Evolutionary conservation across 345 rosid species (phyloP), one percentile per base, ranked within the genome.

Genomic region (Gossypium arboreum): DNA sequence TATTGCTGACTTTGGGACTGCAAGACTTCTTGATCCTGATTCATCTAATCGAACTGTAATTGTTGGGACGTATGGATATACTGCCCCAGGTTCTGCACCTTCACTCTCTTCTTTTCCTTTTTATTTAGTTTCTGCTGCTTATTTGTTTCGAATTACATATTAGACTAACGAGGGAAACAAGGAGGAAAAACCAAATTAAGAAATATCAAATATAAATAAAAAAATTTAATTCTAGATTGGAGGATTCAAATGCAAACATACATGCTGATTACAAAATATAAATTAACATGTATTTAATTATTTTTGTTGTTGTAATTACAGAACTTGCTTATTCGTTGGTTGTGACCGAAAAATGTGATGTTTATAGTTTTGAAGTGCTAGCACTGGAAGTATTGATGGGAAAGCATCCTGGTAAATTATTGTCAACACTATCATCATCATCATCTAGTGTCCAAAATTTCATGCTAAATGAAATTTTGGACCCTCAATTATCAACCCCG

Each of bases 341-440:
- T 1, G 54, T 62, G 2, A 77, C 57, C 3, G 65, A 77, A 54
- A 74, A 74, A 10, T 68, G 78, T 27, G 78, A 79, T 50, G 72
- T 74, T 15, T 79, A 63, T 63, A 55, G 79, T 12, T 75, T 79
- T 20, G 79, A 79, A 9, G 79, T 75, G 8, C 4, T 79, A 57
- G 68, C 79, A 15, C 22, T 76, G 17, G 74, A 69, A 76, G 9
- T 17, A 48, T 8, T 69, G 62, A 69, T 55, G 72, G 81, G 81
- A 44, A 75, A 12, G 12, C 81, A 75, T 64, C 76, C 78, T 0
- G 68, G 47, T 13, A 78, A 79, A 44, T 41, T 79, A 6, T 48
- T 79, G 12, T 44, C 73, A 3, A 67, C 3, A 11, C 11, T 34
- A 13, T 65, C 73, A 9, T 55, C 76, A 12, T 48, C 39, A 34